Percentiles rank a stretch among this genome's conserved stretches.
Evolutionary conservation across 2,329 filamentous ascomycete genomes (phyloP).

Genomic region (Scopulariopsis brevicaulis): DNA sequence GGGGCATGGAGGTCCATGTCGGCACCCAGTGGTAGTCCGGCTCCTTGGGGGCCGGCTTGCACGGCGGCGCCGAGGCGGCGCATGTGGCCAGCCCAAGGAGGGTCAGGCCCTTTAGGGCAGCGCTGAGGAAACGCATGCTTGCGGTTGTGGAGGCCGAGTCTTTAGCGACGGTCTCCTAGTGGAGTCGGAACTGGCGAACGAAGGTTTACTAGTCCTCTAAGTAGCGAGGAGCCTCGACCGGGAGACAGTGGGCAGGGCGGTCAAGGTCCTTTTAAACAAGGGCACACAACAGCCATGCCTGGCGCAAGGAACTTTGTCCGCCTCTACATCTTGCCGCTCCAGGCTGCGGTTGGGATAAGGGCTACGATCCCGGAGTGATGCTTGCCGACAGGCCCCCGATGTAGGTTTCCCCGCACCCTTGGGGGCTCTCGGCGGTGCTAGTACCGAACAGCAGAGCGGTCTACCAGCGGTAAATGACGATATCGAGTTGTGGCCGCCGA

Average conservation of each 20-base stretch:
- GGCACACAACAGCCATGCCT: neutral
- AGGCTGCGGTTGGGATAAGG: neutral
- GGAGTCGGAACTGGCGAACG: neutral
- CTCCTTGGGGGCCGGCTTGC: conserved; percentile 9
- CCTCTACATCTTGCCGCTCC: neutral
- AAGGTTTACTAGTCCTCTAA: neutral
- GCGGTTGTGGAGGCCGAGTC: neutral
- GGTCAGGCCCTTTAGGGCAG: conserved; percentile 7
- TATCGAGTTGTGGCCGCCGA: neutral
- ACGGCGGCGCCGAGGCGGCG: neutral
- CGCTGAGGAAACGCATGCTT: neutral
- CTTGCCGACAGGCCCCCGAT: neutral
- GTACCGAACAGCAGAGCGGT: neutral
- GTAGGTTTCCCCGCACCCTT: neutral
- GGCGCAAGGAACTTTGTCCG: neutral
- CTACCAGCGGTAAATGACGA: neutral
- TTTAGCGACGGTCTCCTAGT: neutral
- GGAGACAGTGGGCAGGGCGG: neutral
- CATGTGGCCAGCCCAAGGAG: conserved; percentile 6
- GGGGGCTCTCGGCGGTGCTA: neutral
- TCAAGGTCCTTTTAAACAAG: neutral
- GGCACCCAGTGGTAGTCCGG: conserved; percentile 41
- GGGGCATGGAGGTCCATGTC: conserved; percentile 56
- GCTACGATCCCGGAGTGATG: neutral
- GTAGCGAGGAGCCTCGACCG: neutral